Conservation (phyloP, 352 stramenopile genomes). For the Phytophthora pinifolia region DNA sequence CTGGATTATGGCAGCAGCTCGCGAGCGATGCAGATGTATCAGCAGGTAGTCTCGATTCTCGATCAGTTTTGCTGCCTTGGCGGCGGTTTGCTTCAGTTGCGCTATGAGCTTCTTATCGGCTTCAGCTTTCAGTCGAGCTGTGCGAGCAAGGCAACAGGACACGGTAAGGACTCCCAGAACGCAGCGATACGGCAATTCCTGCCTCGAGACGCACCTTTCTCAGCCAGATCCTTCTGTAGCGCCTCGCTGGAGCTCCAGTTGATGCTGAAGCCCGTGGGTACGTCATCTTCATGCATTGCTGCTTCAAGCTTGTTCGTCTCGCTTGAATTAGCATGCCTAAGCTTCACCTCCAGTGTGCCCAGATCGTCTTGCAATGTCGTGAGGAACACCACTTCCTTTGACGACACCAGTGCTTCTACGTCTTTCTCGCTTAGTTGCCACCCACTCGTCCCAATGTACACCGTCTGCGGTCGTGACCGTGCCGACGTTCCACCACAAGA, state of each 20-base stretch:
- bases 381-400: constrained; percentile 51
- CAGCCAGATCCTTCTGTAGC: constrained; percentile 45
- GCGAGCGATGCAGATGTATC: constrained; percentile 23
- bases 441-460: constrained; percentile 34
- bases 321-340: constrained; percentile 19
- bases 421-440: constrained; percentile 39
- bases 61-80: constrained; percentile 17
- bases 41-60: constrained; percentile 28
- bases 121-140: constrained; percentile 33
- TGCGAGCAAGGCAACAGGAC: not conserved
- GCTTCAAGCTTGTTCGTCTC: not conserved
- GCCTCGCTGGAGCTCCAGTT: constrained; percentile 60
- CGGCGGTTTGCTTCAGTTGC: constrained; percentile 34
- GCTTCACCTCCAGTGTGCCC: constrained; percentile 41
- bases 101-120: constrained; percentile 40
- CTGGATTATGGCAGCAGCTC: constrained; percentile 39
- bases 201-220: constrained; percentile 31
- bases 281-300: constrained; percentile 1
- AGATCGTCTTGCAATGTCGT: constrained; percentile 32
- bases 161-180: constrained; percentile 2
- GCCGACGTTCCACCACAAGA: constrained; percentile 12
- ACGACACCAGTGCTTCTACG: constrained; percentile 35
- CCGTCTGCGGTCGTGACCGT: constrained; percentile 23
- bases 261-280: constrained; percentile 39
- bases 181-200: not conserved